A percentile compares a stretch with the other conserved stretches of the same genome.
Evolutionary conservation across 768 basidiomycete genomes (phyloP).

Genomic region (Flagelloscypha sp.): DNA sequence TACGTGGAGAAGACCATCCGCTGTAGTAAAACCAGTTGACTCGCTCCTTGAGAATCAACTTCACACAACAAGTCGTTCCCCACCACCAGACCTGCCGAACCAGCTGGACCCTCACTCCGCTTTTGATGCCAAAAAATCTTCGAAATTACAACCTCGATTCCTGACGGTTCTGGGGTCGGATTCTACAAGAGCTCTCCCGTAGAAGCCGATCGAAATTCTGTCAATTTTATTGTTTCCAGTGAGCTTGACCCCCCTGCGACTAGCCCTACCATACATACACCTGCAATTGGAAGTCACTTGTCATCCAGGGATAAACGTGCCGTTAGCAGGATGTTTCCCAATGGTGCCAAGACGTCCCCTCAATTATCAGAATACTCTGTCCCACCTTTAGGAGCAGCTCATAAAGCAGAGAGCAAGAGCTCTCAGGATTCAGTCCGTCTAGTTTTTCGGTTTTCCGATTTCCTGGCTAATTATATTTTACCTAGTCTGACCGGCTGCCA

Average conservation of each 20-base stretch:
- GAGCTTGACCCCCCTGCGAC: no score
- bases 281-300: no score
- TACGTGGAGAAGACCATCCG: conserved; percentile 37
- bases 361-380: conserved; percentile 15
- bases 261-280: no score
- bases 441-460: background rate
- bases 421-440: conserved; percentile 48
- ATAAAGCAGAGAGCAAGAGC: conserved; percentile 39
- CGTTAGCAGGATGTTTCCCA: no score
- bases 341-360: conserved; percentile 10
- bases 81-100: conserved; percentile 45
- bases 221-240: conserved; percentile 74
- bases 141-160: conserved; percentile 58
- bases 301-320: no score
- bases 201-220: conserved; percentile 39
- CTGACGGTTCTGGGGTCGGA: conserved; percentile 61
- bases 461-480: conserved; percentile 10
- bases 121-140: conserved; percentile 25
- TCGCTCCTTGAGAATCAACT: conserved; percentile 20
- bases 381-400: conserved; percentile 21
- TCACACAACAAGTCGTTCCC: conserved; percentile 58
- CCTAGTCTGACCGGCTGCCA: conserved; percentile 35
- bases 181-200: conserved; percentile 59
- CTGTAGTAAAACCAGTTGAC: conserved; percentile 15
- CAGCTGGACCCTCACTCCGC: conserved; percentile 22